Base-by-base conservation (phyloP, 352 stramenopile genomes). In the Pythium dissimile region DNA sequence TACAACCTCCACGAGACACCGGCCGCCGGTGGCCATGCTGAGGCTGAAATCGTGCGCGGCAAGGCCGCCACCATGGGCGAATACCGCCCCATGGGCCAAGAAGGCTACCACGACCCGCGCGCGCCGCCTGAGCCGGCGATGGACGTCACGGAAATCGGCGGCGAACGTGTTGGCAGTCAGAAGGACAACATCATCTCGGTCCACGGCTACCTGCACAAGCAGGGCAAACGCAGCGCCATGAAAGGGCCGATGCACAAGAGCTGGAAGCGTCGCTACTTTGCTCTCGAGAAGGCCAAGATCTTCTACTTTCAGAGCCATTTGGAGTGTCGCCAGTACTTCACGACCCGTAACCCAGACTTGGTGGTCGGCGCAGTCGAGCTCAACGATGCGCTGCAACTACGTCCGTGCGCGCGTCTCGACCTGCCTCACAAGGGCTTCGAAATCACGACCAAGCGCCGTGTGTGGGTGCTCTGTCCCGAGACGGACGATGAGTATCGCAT, bases 181-280 rank as follows among this genome's bases (percentile, higher is more conserved):
- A 77, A 89, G 62, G 77, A 80, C 72, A 94, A 94, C 69, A 86
- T 94, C 67, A 94, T 94, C 56, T 89, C 82, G 39, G 83, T 94
- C 38, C 85, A 94, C 62, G 85, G 85, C 48, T 94, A 92, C 73
- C 78, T 94, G 75, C 83, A 94, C 85, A 94, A 94, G 67, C 85
- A 94, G 62, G 85, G 82, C 59, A 94, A 92, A 69, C 85, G 85
- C 41, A 66, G 47, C 21, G 82, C 79, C 5, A 88, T 94, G 61
- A 94, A 92, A 69, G 85, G 85, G 1, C 85, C 85, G 20, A 86
- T 94, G 56, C 82, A 92, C 72, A 94, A 94, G 69, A 85, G 69
- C 31, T 94, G 85, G 85, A 91, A 91, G 58, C 79, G 80, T 21
- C 85, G 85, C 18, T 94, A 93, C 69, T 94, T 94, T 59, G 79